Percentiles rank a stretch among this genome's conserved stretches.
These are phyloP conservation scores for Phyllosticta citribraziliensis DNA, from an alignment of 2,329 filamentous ascomycete genomes.

Conservation along the genomic window DNA sequence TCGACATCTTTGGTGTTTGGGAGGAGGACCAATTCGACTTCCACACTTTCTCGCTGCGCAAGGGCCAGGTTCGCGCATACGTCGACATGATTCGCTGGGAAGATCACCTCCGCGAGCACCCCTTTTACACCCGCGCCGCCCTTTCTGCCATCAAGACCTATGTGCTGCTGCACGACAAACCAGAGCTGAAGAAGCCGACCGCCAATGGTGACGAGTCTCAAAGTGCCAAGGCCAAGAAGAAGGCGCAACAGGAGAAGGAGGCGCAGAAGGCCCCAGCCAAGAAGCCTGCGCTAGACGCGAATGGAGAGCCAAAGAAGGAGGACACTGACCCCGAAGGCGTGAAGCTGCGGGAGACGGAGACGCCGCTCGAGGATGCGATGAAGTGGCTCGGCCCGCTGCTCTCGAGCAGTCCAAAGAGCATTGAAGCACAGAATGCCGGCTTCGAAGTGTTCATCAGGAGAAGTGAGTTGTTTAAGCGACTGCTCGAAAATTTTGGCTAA, in stretches of 20 bases:
- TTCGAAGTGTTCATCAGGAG: slow-evolving; percentile 84
- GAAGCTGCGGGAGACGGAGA: slow-evolving; percentile 68
- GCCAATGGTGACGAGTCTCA: slow-evolving; percentile 47
- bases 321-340: slow-evolving; percentile 80
- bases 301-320: slow-evolving; percentile 65
- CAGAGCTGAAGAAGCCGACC: slow-evolving; percentile 54
- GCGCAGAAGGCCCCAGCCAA: slow-evolving; percentile 55
- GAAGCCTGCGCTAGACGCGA: slow-evolving; percentile 50
- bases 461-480: slow-evolving; percentile 47
- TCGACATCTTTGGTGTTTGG: slow-evolving; percentile 94
- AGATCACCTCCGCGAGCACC: slow-evolving; percentile 80
- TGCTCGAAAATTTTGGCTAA: background rate
- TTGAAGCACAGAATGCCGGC: slow-evolving; percentile 72
- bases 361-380: slow-evolving; percentile 76
- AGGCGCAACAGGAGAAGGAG: slow-evolving; percentile 63
- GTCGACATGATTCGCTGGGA: slow-evolving; percentile 97
- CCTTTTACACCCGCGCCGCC: slow-evolving; percentile 80
- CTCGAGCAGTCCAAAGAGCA: slow-evolving; percentile 68
- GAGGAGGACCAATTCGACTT: slow-evolving; percentile 99
- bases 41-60: slow-evolving; percentile 92
- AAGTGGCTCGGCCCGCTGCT: slow-evolving; percentile 77
- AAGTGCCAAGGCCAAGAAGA: slow-evolving; percentile 80
- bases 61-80: slow-evolving; percentile 91
- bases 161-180: slow-evolving; percentile 66
- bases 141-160: slow-evolving; percentile 75